These are phyloP conservation scores for Lentinula edodes DNA, from an alignment of 768 basidiomycete genomes.

Conservation along the genomic window DNA sequence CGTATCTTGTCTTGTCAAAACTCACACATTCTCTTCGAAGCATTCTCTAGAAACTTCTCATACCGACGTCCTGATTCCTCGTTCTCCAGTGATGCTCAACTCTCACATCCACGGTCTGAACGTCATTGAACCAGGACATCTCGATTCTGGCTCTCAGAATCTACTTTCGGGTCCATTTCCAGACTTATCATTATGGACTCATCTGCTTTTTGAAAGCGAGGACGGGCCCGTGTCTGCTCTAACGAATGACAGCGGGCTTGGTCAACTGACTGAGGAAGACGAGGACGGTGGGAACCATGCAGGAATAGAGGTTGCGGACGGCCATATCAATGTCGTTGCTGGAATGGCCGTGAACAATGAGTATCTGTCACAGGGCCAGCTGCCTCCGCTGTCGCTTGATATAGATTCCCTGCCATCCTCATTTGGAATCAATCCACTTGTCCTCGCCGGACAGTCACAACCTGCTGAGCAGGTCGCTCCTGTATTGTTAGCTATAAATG, in stretches of 20 bases:
- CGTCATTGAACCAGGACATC: constrained; percentile 55
- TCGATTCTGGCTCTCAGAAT: constrained; percentile 43
- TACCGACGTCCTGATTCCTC: background rate
- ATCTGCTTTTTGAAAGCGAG: constrained; percentile 73
- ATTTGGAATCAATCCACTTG: constrained; percentile 39
- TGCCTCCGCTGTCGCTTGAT: constrained; percentile 34
- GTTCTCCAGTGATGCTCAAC: background rate
- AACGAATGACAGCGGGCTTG: constrained; percentile 24
- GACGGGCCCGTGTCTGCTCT: constrained; percentile 43
- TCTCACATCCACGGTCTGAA: constrained; percentile 75
- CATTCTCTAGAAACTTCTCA: too few species aligned
- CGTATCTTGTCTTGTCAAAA: background rate
- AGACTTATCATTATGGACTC: constrained; percentile 78
- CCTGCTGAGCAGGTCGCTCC: constrained; percentile 38
- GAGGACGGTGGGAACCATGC: constrained; percentile 36
- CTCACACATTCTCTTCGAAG: constrained; percentile 41
- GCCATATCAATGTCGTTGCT: constrained; percentile 55
- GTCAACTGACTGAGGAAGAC: constrained; percentile 34
- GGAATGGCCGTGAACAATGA: constrained; percentile 35
- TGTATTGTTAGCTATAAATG: constrained; percentile 43
- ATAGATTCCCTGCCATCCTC: constrained; percentile 30
- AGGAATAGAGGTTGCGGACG: constrained; percentile 30
- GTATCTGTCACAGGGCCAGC: constrained; percentile 13
- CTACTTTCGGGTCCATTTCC: constrained; percentile 63
- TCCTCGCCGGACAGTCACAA: constrained; percentile 24